Evolutionary conservation across 768 basidiomycete genomes (phyloP), one percentile per base, ranked within the genome.

Genomic region (Russula lepida): DNA sequence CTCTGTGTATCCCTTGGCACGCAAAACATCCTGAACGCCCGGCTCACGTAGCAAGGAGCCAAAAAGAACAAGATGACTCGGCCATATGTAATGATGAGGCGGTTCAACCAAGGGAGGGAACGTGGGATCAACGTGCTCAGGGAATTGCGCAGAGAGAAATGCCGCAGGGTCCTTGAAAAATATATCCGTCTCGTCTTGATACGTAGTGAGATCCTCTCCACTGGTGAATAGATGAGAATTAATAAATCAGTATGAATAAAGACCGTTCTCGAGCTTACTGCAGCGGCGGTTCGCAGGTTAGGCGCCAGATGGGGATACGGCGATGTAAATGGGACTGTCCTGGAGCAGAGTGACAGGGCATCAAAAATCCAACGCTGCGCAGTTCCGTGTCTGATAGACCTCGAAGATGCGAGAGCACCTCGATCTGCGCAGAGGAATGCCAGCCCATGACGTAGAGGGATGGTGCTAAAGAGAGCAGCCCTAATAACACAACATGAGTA

Each of bases 331-430:
- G 87, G 2, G 92, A 84, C 69, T 92, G 88, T 75, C 90, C 93
- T 6, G 95, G 95, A 1, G 90, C 92, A 23, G 95, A 97, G 74
- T 99, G 95, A 65, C 97, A 99, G 11, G 97, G 95, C 90, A 93
- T 95, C 23, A 98, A 73, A 68, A 92, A 85, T 1, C 90, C 92
- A 23, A 95, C 74, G 21, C 80, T 77, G 6, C 66, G 64, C 27
- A 88, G 74, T 21, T 84, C 75, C 8, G 75, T 69, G 5, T 71
- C 64, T 1, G 85, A 77, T 47, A 89, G 74, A 25, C 72, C 69
- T 32, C 84, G 80, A 48, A 97, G 74, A 70, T 84, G 86, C 13
- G 82, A 77, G 70, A 91, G 79, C 28, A 93, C 88, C 47, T 77
- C 76, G 58, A 94, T 82, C 62, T 95, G 94, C 8, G 84, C 92